These are phyloP conservation scores for Phytophthora fragariaefolia DNA, from an alignment of 352 stramenopile species.

Conservation along the genomic window DNA sequence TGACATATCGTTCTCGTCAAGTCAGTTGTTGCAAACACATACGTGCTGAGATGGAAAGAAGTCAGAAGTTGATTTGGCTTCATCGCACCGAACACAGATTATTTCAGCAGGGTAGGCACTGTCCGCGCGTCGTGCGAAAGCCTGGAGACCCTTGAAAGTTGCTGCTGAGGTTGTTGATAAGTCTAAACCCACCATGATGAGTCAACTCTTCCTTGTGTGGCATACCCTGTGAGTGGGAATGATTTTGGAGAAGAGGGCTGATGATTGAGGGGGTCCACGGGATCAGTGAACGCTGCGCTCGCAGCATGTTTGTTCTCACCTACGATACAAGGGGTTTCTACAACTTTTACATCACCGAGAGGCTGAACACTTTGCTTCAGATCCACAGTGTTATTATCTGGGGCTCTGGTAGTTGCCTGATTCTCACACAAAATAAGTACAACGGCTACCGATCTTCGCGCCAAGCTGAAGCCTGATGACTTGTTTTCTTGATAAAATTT, in stretches of 20 bases:
- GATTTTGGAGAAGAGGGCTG: slow-evolving; percentile 3
- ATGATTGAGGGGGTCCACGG: background rate
- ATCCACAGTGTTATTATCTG: background rate
- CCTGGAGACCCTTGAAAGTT: slow-evolving; percentile 51
- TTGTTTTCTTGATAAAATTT: too few species aligned
- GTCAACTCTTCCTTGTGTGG: slow-evolving; percentile 10
- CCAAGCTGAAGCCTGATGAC: too few species aligned
- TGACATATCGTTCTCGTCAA: slow-evolving; percentile 46
- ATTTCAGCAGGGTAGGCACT: slow-evolving; percentile 42
- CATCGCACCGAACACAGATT: slow-evolving; percentile 51
- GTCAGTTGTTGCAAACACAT: slow-evolving; percentile 61
- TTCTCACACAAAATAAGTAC: slow-evolving; percentile 5
- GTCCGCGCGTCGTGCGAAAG: slow-evolving; percentile 48
- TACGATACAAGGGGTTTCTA: background rate
- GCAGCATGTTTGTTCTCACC: background rate
- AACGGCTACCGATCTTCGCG: slow-evolving; percentile 10
- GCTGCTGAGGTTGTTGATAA: slow-evolving; percentile 63
- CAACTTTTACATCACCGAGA: background rate
- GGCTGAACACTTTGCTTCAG: background rate
- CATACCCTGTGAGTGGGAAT: slow-evolving; percentile 3
- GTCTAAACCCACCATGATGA: slow-evolving; percentile 7
- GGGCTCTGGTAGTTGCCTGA: too few species aligned
- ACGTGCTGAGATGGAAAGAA: slow-evolving; percentile 60
- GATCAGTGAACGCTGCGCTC: background rate
- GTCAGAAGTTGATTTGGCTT: slow-evolving; percentile 19